Conservation (phyloP, 208 protist genomes). For the Strigomonas culicis region DNA sequence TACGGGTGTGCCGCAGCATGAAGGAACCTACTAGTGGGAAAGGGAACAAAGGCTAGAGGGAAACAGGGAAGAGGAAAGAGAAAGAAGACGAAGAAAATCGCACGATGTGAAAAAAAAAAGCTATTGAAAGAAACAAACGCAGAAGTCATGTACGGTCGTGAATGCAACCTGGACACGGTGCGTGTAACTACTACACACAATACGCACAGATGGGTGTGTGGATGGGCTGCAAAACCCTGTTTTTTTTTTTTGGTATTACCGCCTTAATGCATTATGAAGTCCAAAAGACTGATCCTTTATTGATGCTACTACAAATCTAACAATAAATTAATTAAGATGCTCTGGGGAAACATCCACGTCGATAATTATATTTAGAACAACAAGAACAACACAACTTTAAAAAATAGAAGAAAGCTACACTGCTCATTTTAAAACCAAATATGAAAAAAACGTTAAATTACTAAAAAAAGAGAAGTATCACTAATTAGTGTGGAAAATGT, state of each 20-base stretch:
- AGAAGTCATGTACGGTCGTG: too few species aligned
- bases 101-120: neutral
- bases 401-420: conserved; percentile 7
- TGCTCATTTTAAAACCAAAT: neutral
- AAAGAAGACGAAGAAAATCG: neutral
- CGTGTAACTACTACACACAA: too few species aligned
- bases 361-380: conserved; percentile 12
- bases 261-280: too few species aligned
- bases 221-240: too few species aligned
- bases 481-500: neutral
- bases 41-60: neutral
- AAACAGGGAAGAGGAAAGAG: neutral
- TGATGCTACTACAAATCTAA: neutral
- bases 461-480: neutral
- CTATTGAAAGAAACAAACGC: neutral
- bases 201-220: too few species aligned
- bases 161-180: too few species aligned
- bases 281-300: too few species aligned
- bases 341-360: conserved; percentile 16
- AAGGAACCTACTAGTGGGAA: neutral
- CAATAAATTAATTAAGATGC: conserved; percentile 2
- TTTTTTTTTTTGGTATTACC: neutral
- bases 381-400: neutral
- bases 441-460: conserved; percentile 1
- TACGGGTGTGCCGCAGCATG: conserved; percentile 50